Conservation (phyloP, 495 filamentous ascomycete species). For the Choiromyces venosus region DNA sequence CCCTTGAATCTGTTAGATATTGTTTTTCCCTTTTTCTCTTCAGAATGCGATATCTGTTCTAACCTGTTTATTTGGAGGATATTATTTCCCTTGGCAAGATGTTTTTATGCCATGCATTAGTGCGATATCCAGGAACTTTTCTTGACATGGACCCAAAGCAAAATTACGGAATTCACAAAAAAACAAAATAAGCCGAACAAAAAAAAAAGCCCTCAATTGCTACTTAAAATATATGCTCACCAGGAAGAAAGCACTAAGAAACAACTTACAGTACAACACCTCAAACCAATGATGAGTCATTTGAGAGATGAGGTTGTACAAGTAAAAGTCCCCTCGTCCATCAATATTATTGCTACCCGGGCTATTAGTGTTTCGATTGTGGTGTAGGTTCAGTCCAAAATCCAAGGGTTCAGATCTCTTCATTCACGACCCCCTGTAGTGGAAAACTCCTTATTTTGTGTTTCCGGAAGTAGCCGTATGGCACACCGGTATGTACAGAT, state of each 20-base stretch:
- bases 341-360: not conserved
- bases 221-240: not conserved
- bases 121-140: not conserved
- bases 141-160: not conserved
- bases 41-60: not conserved
- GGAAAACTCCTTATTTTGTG: not conserved
- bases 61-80: not conserved
- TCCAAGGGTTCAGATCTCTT: not conserved
- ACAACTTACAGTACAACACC: no score
- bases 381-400: not conserved
- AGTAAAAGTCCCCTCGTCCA: not conserved
- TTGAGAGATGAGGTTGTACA: not conserved
- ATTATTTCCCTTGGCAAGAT: not conserved
- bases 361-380: not conserved
- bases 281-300: not conserved
- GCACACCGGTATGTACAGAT: not conserved
- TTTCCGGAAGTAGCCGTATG: not conserved
- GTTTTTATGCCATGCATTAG: not conserved
- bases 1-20: not conserved
- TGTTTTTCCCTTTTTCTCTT: no score
- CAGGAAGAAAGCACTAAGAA: not conserved
- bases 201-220: not conserved
- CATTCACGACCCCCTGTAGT: not conserved
- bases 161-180: not conserved
- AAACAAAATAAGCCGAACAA: not conserved